A percentile compares a stretch with the other conserved stretches of the same genome.
phyloP scores from a whole-genome alignment of 177 flowering plant species.

The Telopea speciosissima region DNA sequence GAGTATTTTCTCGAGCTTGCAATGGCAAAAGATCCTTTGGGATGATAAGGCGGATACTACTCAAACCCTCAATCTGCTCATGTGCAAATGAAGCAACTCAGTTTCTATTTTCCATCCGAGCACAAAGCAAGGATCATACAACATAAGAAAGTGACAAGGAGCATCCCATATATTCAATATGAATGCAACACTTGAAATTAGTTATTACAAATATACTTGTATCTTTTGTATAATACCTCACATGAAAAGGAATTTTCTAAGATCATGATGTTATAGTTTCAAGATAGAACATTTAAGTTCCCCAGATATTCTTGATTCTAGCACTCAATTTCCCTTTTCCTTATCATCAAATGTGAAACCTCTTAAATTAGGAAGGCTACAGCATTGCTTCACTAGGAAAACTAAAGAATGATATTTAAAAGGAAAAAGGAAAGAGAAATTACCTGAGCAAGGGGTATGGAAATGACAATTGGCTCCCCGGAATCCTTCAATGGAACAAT shows the following conservation, averaged over 20 bases:
- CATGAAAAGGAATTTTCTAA: neutral
- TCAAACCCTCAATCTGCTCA: slow-evolving; percentile 61
- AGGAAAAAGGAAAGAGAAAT: neutral
- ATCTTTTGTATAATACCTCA: neutral
- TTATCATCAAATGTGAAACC: too few relatives aligned
- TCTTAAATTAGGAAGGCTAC: neutral
- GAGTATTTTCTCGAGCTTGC: slow-evolving; percentile 79
- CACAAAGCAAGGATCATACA: too few relatives aligned
- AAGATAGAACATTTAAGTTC: too few relatives aligned
- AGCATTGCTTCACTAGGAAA: neutral
- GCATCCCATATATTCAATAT: too few relatives aligned
- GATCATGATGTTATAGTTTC: neutral
- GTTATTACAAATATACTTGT: neutral
- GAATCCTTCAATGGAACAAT: slow-evolving; percentile 55
- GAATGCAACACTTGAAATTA: too few relatives aligned
- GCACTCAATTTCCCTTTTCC: neutral
- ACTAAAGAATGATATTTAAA: neutral
- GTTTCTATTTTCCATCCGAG: too few relatives aligned
- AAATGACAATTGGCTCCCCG: slow-evolving; percentile 83
- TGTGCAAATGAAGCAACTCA: neutral
- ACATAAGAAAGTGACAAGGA: too few relatives aligned
- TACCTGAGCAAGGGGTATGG: slow-evolving; percentile 80
- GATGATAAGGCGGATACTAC: slow-evolving; percentile 53
- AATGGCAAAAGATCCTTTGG: slow-evolving; percentile 82
- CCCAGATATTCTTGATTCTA: neutral